phyloP scores from a whole-genome alignment of 2,329 filamentous ascomycete genomes.

The Calonectria montana region DNA sequence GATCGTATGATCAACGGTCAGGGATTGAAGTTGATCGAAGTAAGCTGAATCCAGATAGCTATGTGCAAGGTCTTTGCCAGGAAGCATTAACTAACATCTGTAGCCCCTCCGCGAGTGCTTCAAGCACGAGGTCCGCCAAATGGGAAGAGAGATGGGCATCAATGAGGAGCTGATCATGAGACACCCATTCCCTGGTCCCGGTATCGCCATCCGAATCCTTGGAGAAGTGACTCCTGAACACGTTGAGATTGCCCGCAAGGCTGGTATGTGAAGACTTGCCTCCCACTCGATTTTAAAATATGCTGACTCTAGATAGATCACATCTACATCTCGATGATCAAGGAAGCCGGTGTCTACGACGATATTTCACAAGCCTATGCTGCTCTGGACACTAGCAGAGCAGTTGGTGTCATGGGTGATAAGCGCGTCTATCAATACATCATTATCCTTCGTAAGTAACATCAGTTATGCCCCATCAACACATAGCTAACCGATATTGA shows the following conservation, averaged over 20 bases:
- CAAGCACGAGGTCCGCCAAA: conserved; percentile 76
- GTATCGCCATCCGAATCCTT: conserved; percentile 77
- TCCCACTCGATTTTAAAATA: background rate
- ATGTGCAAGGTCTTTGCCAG: background rate
- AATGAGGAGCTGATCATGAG: background rate
- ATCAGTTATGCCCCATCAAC: background rate
- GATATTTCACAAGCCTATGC: conserved; percentile 66
- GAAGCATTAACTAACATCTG: background rate
- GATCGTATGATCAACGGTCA: conserved; percentile 13
- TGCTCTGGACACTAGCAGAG: conserved; percentile 55
- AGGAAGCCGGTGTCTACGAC: conserved; percentile 77
- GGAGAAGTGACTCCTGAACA: background rate
- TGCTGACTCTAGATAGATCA: conserved; percentile 67
- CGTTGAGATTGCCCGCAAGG: background rate
- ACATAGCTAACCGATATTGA: background rate
- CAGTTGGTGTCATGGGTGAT: conserved; percentile 24
- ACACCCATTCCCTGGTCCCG: conserved; percentile 54
- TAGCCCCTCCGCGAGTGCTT: conserved; percentile 55
- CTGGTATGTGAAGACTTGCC: background rate
- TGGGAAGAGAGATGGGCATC: background rate
- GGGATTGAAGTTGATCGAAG: background rate
- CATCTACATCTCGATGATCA: conserved; percentile 84
- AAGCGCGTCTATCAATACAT: conserved; percentile 16
- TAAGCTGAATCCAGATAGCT: background rate
- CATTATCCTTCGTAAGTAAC: conserved; percentile 1